phyloP scores from a whole-genome alignment of 225 moss, liverwort and hornwort genomes.

The Marchantia paleacea region DNA sequence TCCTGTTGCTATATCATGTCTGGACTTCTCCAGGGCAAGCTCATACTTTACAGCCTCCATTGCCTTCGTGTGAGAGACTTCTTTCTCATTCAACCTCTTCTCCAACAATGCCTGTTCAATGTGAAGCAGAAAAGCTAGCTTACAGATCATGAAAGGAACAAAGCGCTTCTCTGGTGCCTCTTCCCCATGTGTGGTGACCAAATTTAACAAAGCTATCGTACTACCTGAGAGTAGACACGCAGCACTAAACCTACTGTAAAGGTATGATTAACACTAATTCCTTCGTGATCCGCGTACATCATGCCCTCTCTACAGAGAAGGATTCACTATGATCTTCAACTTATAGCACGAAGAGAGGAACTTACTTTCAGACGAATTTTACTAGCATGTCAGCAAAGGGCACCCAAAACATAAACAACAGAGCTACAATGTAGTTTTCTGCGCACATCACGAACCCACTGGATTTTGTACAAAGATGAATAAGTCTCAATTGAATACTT shows the following conservation, averaged over 20 bases:
- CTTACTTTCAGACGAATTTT: not conserved
- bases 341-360: not conserved
- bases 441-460: not conserved
- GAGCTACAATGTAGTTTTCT: not conserved
- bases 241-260: not conserved
- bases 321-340: not conserved
- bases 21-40: conserved; percentile 19
- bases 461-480: not conserved
- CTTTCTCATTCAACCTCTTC: conserved; percentile 22
- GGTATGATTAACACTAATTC: not conserved
- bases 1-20: conserved; percentile 7
- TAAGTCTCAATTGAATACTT: conserved; percentile 12
- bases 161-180: not conserved
- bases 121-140: not conserved
- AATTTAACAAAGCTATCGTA: not conserved
- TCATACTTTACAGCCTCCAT: conserved; percentile 18
- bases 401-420: no score
- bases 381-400: no score
- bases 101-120: conserved; percentile 29
- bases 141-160: no score
- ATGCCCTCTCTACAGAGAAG: not conserved
- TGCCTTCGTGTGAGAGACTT: conserved; percentile 14
- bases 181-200: not conserved
- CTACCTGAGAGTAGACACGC: not conserved
- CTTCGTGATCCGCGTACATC: not conserved